Base-by-base conservation (phyloP, 345 rosid species). In the Populus tremula region DNA sequence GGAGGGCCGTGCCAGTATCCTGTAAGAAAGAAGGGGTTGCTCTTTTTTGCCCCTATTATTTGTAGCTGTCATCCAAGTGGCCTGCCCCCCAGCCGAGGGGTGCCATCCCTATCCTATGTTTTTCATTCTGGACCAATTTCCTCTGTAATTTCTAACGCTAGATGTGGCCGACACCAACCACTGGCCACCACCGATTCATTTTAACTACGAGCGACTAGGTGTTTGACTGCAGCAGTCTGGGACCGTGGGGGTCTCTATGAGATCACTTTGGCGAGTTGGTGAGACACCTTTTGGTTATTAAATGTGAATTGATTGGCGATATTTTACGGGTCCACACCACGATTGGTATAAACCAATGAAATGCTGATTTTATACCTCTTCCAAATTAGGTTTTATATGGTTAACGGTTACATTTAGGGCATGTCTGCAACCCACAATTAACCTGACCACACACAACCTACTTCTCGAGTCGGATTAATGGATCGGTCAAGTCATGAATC, bases 11-110 rank as follows among this genome's bases (percentile, higher is more conserved):
- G 80, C 62, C 65, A n/a, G 70, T 75, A 83, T 75, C 86, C 63
- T 59, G 79, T 72, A 38, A 25, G 33, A 69, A 49, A 75, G 75
- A 67, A 72, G 35, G 74, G 79, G 78, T 66, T 78, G 86, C 76
- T 73, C 67, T 59, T 11, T 4, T 76, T 63, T 4, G 74, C 72
- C 81, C 79, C 73, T 76, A 0, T 73, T 16, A 53, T 29, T 72
- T 72, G 84, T 81, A 33, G 78, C 82, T 83, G 54, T 85, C 87
- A 82, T 61, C 79, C 77, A 68, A 76, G 67, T 53, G 77, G 66
- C 0, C 69, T 77, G 64, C 73, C 47, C 77, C 67, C 67, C 13
- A 27, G 12, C 50, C 16, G 64, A 39, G 65, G 77, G 84, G 81
- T 21, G 74, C 70, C 76, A 73, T 74, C 59, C 70, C 74, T 69